Evolutionary conservation across 169 alveolate species (phyloP), one percentile per base, ranked within the genome.

Genomic region (Babesia bigemina): DNA sequence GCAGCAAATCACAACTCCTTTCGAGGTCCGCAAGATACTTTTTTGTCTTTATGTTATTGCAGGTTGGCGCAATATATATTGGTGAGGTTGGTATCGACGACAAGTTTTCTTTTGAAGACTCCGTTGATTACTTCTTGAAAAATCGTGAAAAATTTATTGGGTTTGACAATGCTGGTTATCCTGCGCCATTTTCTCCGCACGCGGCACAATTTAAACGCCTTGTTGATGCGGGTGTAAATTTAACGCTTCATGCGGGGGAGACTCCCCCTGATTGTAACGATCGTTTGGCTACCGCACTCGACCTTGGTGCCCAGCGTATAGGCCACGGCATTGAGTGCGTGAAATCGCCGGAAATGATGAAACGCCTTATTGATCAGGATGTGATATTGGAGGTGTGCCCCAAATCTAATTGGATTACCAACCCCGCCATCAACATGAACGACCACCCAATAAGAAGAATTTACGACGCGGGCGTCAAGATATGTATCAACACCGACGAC

Each of bases 201-300:
- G 62, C 44, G 53, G 88, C 60, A 24, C 72, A 73, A 36, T 81
- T 45, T 50, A 70, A 71, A 61, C 49, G 72, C 45, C 79, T 81
- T 29, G 72, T 75, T 26, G 84, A 81, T 49, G 50, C 70, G 17
- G 88, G 88, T 7, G 52, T 81, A 2, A 67, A 66, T 44, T 55
- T 81, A 49, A 42, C 88, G 39, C 79, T 81, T 24, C 88, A 81
- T 56, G 88, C 88, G n/a, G 88, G 88, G 9, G 88, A 81, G 63
- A 81, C 73, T 19, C 69, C 78, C 21, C 88, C 88, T 50, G 78
- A 81, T 71, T 63, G 70, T 33, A 81, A 81, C 65, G 72, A 79
- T 0, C 56, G 76, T 0, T 66, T 73, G 33, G 63, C 88, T 22
- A 81, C 76, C 24, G 78, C 78, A 0, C 70, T 73, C 17, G 63